A percentile compares a stretch with the other conserved stretches of the same genome.
phyloP scores from a whole-genome alignment of 164 flowering plant genomes.

The Vitis riparia region DNA sequence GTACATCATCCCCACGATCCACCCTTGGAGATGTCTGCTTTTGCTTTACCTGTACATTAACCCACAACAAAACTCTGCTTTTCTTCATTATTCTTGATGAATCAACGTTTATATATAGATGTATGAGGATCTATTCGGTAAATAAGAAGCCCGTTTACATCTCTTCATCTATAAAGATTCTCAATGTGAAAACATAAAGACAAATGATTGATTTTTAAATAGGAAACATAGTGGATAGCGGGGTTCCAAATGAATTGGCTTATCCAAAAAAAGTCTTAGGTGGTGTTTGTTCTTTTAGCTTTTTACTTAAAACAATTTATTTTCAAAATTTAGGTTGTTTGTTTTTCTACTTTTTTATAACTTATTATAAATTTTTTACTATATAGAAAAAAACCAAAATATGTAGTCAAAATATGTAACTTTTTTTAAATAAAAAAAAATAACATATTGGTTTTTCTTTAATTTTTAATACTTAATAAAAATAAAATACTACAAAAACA shows the following conservation, averaged over 20 bases:
- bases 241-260: neutral
- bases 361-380: no score
- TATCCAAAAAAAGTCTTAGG: neutral
- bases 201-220: neutral
- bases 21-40: conserved; percentile 41
- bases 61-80: no score
- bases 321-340: no score
- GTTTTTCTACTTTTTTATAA: no score
- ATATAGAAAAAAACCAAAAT: no score
- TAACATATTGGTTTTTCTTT: no score
- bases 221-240: neutral
- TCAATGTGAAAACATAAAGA: neutral
- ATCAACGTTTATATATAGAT: neutral
- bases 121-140: neutral
- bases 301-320: no score
- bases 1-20: conserved; percentile 57
- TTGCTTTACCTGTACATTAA: conserved; percentile 31
- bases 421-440: no score
- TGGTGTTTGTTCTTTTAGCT: no score
- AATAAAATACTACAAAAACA: no score
- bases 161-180: conserved; percentile 5
- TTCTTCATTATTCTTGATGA: neutral
- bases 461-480: no score
- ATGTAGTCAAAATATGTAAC: no score
- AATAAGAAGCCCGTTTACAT: neutral